A percentile compares a stretch with the other conserved stretches of the same genome.
phyloP scores from a whole-genome alignment of 495 filamentous ascomycete genomes.

The Neurospora sp. region DNA sequence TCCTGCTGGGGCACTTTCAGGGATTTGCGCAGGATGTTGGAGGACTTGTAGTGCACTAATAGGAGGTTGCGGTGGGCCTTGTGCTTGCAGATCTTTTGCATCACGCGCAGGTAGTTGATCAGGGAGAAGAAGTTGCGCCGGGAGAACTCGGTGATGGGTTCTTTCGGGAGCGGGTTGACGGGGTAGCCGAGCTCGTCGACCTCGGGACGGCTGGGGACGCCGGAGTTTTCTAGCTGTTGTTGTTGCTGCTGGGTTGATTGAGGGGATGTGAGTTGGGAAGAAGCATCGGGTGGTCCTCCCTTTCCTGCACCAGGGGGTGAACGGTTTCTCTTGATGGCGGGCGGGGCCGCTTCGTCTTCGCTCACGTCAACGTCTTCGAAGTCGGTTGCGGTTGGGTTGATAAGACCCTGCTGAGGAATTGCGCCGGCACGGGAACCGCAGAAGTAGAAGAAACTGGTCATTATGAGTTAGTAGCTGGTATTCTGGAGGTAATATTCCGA shows the following conservation, averaged over 20 bases:
- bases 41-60: slow-evolving; percentile 89
- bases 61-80: slow-evolving; percentile 91
- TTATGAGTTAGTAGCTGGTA: neutral
- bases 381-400: slow-evolving; percentile 18
- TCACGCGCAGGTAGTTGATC: slow-evolving; percentile 87
- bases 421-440: slow-evolving; percentile 49
- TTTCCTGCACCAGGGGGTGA: slow-evolving; percentile 22
- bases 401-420: slow-evolving; percentile 10
- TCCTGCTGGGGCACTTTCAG: slow-evolving; percentile 83
- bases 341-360: slow-evolving; percentile 72
- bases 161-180: slow-evolving; percentile 48
- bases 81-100: slow-evolving; percentile 93
- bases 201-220: slow-evolving; percentile 54
- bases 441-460: slow-evolving; percentile 75
- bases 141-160: slow-evolving; percentile 81
- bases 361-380: slow-evolving; percentile 28
- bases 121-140: slow-evolving; percentile 88
- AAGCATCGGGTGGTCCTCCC: slow-evolving; percentile 1
- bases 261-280: neutral
- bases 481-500: neutral
- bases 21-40: slow-evolving; percentile 75
- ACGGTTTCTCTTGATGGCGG: slow-evolving; percentile 58
- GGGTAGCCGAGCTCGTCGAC: slow-evolving; percentile 86
- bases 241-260: neutral
- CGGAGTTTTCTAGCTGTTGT: slow-evolving; percentile 34